Evolutionary conservation across 106 monocot species (phyloP).

Genomic region (Vanilla planifolia): DNA sequence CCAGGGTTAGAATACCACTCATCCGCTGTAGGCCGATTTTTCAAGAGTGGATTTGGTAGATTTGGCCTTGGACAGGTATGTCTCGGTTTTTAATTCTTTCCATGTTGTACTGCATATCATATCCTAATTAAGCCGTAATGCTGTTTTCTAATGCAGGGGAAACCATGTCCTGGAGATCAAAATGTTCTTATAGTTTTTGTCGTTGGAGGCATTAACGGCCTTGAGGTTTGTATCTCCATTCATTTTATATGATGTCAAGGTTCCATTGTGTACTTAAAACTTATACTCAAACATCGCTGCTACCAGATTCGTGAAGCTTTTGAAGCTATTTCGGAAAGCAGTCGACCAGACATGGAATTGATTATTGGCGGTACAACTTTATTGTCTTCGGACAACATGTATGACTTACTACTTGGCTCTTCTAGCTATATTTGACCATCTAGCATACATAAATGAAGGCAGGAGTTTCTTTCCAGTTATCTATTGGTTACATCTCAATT

Average conservation of each 20-base stretch:
- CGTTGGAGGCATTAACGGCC: slow-evolving; percentile 75
- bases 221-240: slow-evolving; percentile 56
- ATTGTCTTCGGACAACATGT: slow-evolving; percentile 91
- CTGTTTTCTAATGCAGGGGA: slow-evolving; percentile 49
- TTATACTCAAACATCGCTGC: not conserved
- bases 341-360: slow-evolving; percentile 69
- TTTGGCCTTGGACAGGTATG: slow-evolving; percentile 99
- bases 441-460: no score
- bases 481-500: no score
- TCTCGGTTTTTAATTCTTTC: slow-evolving; percentile 9
- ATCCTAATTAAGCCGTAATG: not conserved
- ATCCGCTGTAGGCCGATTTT: slow-evolving; percentile 79
- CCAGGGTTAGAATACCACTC: slow-evolving; percentile 92
- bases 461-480: no score
- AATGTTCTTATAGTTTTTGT: slow-evolving; percentile 73
- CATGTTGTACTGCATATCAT: not conserved
- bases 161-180: slow-evolving; percentile 81
- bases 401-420: slow-evolving; percentile 71
- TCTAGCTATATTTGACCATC: slow-evolving; percentile 42
- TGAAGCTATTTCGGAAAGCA: slow-evolving; percentile 68
- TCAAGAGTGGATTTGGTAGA: slow-evolving; percentile 97
- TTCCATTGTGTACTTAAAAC: no score
- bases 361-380: slow-evolving; percentile 88
- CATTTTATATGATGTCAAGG: no score
- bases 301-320: slow-evolving; percentile 61